Base-by-base conservation (phyloP, 371 early-diverging fungal genomes). In the Mortierella sp. region DNA sequence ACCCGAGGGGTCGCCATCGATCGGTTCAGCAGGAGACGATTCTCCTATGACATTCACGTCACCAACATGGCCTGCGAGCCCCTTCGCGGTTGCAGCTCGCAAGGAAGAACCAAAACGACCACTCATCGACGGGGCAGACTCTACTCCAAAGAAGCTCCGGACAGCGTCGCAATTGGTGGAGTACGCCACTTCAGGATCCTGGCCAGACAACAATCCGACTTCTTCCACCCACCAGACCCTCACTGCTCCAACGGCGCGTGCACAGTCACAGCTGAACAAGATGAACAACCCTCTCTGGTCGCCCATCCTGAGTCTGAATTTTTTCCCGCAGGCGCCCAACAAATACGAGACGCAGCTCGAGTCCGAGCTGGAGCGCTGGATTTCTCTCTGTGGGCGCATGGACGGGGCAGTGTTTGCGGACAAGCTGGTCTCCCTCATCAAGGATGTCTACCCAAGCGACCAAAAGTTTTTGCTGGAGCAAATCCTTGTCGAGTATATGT, bases 391-490 rank as follows among this genome's bases (percentile, higher is more conserved):
- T 35, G 82, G 74, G 5, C 82, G 79, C 16, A 76, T 82, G 79
- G 79, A 82, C 7, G 86, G 86, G 0, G 77, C 82, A 3, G 79
- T 76, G n/a, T 85, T 85, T 32, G 70, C 81, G 1, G 86, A 85
- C 18, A 68, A 70, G 14, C 72, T 85, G 41, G 74, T 74, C 5
- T 76, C 72, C 10, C 71, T 85, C 21, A 82, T 85, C 77, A 81
- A 78, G 48, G 76, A 82, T n/a, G 82, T 85, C n/a, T 85, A 85
- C 60, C 86, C 86, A 18, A 81, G 79, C 24, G 86, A 85, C 29
- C 86, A 85, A 77, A 85, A 85, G 77, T 85, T 85, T 56, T 35
- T 85, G 70, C 46, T 85, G 76, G 86, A 85, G 29, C 79, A 78
- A 46, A 73, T 82, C 29, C 51, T 81, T 75, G 75, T 85, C 49